phyloP scores from a whole-genome alignment of 2,329 filamentous ascomycete genomes.

The Clonostachys chloroleuca region DNA sequence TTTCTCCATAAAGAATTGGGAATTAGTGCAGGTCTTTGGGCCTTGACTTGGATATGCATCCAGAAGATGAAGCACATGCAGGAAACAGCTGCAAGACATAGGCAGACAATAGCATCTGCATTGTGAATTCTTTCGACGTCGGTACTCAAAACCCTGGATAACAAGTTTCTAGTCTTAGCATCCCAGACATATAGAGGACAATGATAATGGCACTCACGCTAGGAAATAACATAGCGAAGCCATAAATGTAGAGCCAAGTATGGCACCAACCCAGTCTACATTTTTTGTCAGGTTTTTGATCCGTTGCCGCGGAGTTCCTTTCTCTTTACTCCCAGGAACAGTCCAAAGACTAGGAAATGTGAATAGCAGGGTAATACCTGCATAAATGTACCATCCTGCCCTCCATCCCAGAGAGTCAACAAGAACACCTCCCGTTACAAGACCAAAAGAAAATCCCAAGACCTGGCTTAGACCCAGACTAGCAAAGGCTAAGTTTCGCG shows the following conservation, averaged over 20 bases:
- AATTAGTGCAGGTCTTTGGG: conserved; percentile 47
- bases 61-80: conserved; percentile 48
- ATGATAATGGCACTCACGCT: conserved; percentile 30
- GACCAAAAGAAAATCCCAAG: conserved; percentile 43
- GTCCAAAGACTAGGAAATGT: conserved; percentile 26
- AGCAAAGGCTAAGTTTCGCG: conserved; percentile 33
- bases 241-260: conserved; percentile 39
- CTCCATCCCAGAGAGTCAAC: conserved; percentile 42
- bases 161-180: conserved; percentile 3
- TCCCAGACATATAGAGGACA: not conserved
- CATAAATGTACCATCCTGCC: conserved; percentile 35
- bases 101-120: conserved; percentile 34
- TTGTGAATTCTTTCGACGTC: conserved; percentile 33
- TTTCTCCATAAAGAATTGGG: conserved; percentile 60
- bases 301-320: conserved; percentile 8
- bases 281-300: conserved; percentile 20
- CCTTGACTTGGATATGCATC: conserved; percentile 42
- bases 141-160: conserved; percentile 24
- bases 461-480: conserved; percentile 39
- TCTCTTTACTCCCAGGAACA: conserved; percentile 14
- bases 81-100: conserved; percentile 33
- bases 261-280: conserved; percentile 50
- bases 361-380: conserved; percentile 24
- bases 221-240: conserved; percentile 46
- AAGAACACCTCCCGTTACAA: conserved; percentile 44